Percentiles rank a stretch among this genome's conserved stretches.
Conservation (phyloP, 768 basidiomycete species). For the Collybiopsis confluens region DNA sequence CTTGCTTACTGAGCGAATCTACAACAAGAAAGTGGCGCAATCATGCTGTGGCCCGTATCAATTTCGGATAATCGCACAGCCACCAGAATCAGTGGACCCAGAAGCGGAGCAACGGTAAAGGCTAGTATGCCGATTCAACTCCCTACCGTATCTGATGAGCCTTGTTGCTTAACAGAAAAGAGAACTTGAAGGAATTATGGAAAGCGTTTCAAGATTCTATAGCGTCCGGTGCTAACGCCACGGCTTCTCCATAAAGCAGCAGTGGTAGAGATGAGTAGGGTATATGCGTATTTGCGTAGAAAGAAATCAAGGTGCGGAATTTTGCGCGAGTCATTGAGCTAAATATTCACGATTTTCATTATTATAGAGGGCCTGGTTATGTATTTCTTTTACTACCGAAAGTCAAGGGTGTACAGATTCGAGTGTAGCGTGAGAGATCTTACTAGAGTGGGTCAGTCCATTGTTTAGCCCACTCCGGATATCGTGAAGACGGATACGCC, state of each 20-base stretch:
- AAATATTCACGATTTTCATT: slow-evolving; percentile 4
- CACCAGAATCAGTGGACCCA: slow-evolving; percentile 28
- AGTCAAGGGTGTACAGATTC: too few species aligned
- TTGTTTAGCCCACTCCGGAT: too few species aligned
- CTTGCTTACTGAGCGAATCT: too few species aligned
- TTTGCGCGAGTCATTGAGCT: background rate
- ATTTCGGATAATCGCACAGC: too few species aligned
- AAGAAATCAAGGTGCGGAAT: slow-evolving; percentile 64
- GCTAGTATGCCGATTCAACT: slow-evolving; percentile 9
- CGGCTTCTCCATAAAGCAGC: slow-evolving; percentile 7
- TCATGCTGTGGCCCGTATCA: too few species aligned
- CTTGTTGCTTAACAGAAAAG: slow-evolving; percentile 35
- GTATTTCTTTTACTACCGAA: too few species aligned
- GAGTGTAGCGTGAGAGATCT: too few species aligned
- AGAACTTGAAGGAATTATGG: slow-evolving; percentile 67
- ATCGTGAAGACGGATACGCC: too few species aligned
- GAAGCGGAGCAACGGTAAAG: slow-evolving; percentile 41
- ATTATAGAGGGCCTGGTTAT: too few species aligned
- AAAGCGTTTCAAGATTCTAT: slow-evolving; percentile 63
- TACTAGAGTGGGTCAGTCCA: too few species aligned
- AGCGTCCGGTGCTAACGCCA: slow-evolving; percentile 21
- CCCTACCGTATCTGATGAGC: slow-evolving; percentile 4
- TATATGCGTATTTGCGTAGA: slow-evolving; percentile 76
- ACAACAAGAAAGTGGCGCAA: too few species aligned
- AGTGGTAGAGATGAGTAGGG: slow-evolving; percentile 45